Evolutionary conservation across 2,329 filamentous ascomycete species (phyloP), one percentile per base, ranked within the genome.

Genomic region (Colletotrichum sp.): DNA sequence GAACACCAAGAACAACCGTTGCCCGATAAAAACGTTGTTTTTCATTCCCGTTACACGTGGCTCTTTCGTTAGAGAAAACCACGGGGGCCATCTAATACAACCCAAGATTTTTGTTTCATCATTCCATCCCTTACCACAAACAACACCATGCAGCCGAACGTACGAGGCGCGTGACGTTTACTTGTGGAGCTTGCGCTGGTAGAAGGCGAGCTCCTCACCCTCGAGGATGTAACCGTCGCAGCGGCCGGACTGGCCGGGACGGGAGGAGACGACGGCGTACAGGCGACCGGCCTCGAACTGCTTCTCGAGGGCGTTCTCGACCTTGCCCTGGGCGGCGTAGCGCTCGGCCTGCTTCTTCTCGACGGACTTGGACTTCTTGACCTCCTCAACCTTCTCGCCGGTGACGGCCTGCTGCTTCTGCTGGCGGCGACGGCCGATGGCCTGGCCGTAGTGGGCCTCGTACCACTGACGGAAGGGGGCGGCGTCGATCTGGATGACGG

Each of bases 401-500:
- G 89, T 86, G 82, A 87, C 86, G 85, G 88, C 83, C 73, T 83
- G 83, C 84, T 86, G 88, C 88, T 97, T 96, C 87, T 93, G 91
- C 91, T 98, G 95, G 89, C 96, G 95, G 89, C 93, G 94, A 83
- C 96, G 94, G 86, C 97, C 97, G 78, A 99, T 86, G 82, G 90
- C 82, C 88, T 95, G 91, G 85, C 97, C 97, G 92, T 99, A 99
- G 94, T 99, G 97, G 81, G 97, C 95, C 93, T 99, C 97, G 90
- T 98, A 99, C 97, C 97, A 99, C 90, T 98, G 96, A 87, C 97
- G 92, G 95, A 99, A 99, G 81, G 97, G 97, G 78, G 97, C 95
- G 83, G 97, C 97, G 88, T 99, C 97, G 89, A 99, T 90, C 92
- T 99, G 97, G 87, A 99, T 95, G 84, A 99, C 95, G 89, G 97